A percentile compares a stretch with the other conserved stretches of the same genome.
Conservation (phyloP, 2,329 filamentous ascomycete species). For the Aspergillus caelatus region DNA sequence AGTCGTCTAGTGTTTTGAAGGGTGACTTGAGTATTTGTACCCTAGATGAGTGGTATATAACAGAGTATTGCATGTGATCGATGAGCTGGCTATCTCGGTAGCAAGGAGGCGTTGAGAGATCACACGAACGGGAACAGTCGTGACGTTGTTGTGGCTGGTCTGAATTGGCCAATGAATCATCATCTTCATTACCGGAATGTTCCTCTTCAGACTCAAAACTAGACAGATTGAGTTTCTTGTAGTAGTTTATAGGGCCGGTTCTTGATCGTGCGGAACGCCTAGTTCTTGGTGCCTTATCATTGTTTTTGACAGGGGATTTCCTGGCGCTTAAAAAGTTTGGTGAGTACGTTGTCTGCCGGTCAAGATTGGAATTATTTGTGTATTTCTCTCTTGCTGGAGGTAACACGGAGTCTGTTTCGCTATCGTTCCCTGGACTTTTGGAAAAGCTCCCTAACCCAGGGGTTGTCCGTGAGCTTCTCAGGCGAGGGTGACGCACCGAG, state of each 20-base stretch:
- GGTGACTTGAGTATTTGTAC: conserved; percentile 19
- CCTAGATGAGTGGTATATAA: conserved; percentile 20
- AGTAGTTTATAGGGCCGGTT: conserved; percentile 37
- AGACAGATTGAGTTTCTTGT: conserved; percentile 22
- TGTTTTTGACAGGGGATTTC: conserved; percentile 1
- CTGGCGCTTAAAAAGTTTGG: neutral
- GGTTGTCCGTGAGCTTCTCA: neutral
- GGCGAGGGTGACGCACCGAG: neutral
- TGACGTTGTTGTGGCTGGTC: neutral
- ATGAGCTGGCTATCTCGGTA: neutral
- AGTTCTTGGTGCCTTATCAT: conserved; percentile 1
- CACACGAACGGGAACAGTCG: neutral
- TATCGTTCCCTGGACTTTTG: neutral
- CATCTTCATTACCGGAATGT: neutral
- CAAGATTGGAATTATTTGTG: neutral
- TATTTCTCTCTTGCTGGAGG: conserved; percentile 1
- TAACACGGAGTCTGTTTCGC: neutral
- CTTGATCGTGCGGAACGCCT: conserved; percentile 34
- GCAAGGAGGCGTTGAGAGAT: neutral
- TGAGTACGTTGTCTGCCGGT: neutral
- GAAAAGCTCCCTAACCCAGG: neutral
- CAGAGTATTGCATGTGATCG: neutral
- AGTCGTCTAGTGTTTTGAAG: conserved; percentile 14
- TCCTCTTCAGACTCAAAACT: conserved; percentile 20
- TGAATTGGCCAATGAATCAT: neutral